Percentiles rank a stretch among this genome's conserved stretches.
These are phyloP conservation scores for Elongisporangium senticosum DNA, from an alignment of 352 stramenopile species.

Conservation along the genomic window DNA sequence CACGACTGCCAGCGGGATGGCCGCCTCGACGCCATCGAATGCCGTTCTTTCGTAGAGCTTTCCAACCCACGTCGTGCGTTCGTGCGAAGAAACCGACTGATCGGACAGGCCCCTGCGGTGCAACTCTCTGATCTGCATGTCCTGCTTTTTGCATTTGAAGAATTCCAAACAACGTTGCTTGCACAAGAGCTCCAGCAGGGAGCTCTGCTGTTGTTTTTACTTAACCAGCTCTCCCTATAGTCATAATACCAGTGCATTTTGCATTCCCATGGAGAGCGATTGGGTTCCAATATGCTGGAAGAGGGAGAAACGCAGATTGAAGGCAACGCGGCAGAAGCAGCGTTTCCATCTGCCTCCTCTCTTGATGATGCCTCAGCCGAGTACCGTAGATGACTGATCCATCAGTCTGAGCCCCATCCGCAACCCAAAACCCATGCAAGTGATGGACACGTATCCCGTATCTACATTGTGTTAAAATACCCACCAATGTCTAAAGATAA, in stretches of 20 bases:
- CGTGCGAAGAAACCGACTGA: background rate
- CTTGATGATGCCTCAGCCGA: background rate
- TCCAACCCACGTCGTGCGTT: background rate
- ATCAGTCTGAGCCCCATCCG: background rate
- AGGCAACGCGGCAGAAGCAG: background rate
- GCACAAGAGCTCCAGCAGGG: background rate
- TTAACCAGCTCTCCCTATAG: background rate
- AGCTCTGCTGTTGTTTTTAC: background rate
- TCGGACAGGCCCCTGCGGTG: background rate
- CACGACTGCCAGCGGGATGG: constrained; percentile 21
- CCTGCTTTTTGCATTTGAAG: background rate
- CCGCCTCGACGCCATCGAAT: background rate
- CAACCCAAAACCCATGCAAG: background rate
- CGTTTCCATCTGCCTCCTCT: too few relatives aligned
- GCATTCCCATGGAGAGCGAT: background rate
- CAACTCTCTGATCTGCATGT: background rate
- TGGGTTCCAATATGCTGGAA: too few relatives aligned
- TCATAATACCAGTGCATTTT: background rate
- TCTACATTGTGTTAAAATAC: background rate
- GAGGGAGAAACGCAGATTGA: background rate
- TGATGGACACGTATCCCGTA: background rate
- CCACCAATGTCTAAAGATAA: background rate
- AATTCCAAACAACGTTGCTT: background rate
- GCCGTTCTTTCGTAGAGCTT: background rate
- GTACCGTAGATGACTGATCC: background rate